Conservation (phyloP, 371 early-diverging fungal genomes). For the Conidiobolus incongruus region DNA sequence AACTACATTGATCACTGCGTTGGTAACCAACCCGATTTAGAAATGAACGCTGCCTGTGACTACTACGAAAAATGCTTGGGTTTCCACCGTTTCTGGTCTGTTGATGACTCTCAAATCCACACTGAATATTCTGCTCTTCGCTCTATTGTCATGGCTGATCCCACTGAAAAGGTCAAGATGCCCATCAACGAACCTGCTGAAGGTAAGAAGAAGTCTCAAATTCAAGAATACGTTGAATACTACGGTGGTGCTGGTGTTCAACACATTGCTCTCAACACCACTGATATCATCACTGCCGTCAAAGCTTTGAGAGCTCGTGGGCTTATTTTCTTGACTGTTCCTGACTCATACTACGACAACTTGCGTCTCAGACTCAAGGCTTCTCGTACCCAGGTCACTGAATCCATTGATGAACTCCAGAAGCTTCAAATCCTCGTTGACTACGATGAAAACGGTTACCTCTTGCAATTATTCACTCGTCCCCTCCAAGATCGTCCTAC, state of each 20-base stretch:
- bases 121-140: slow-evolving; percentile 87
- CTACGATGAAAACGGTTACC: slow-evolving; percentile 88
- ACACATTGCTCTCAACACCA: slow-evolving; percentile 85
- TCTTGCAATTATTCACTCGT: slow-evolving; percentile 83
- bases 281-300: slow-evolving; percentile 68
- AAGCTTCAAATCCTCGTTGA: slow-evolving; percentile 79
- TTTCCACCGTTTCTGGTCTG: slow-evolving; percentile 96
- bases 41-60: slow-evolving; percentile 72
- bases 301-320: slow-evolving; percentile 61
- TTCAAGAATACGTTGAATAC: slow-evolving; percentile 92
- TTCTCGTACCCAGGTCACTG: slow-evolving; percentile 41
- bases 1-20: slow-evolving; percentile 79
- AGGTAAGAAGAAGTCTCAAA: slow-evolving; percentile 86
- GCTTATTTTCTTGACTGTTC: slow-evolving; percentile 72
- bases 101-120: slow-evolving; percentile 90
- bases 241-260: slow-evolving; percentile 87
- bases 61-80: slow-evolving; percentile 68
- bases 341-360: slow-evolving; percentile 75
- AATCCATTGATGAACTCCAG: slow-evolving; percentile 61
- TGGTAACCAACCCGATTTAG: slow-evolving; percentile 81
- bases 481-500: slow-evolving; percentile 93
- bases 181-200: slow-evolving; percentile 95
- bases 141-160: slow-evolving; percentile 91
- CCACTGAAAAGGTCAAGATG: slow-evolving; percentile 79
- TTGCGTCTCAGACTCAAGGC: slow-evolving; percentile 45